These are phyloP conservation scores for Calocera cornea DNA, from an alignment of 768 basidiomycete genomes.

Conservation along the genomic window DNA sequence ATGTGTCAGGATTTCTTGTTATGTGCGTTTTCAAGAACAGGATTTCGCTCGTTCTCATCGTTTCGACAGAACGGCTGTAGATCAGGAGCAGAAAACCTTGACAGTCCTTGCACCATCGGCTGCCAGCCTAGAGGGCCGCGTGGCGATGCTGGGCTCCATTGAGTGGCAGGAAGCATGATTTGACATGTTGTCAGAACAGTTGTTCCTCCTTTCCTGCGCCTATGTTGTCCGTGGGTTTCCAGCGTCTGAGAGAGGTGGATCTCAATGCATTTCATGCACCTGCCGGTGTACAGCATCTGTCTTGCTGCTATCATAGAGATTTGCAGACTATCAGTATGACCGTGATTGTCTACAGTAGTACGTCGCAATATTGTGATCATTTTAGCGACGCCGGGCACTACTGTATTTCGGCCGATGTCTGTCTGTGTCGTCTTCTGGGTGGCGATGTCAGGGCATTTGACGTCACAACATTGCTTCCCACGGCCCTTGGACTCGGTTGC, in stretches of 20 bases:
- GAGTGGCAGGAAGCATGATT: not conserved
- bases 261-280: too few species aligned
- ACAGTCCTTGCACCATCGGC: slow-evolving; percentile 7
- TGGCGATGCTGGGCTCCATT: not conserved
- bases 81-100: slow-evolving; percentile 15
- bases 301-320: too few species aligned
- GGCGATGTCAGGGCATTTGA: not conserved
- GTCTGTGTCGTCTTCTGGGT: too few species aligned
- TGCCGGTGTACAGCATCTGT: too few species aligned
- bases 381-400: too few species aligned
- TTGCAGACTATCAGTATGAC: too few species aligned
- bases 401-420: too few species aligned
- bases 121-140: not conserved
- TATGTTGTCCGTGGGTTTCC: too few species aligned
- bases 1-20: not conserved
- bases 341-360: too few species aligned
- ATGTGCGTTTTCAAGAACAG: not conserved
- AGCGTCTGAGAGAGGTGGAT: too few species aligned
- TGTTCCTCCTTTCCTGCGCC: not conserved
- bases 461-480: not conserved
- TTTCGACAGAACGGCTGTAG: slow-evolving; percentile 10
- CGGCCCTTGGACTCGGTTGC: not conserved
- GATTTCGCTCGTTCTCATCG: not conserved
- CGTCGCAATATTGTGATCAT: too few species aligned
- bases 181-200: not conserved